A percentile compares a stretch with the other conserved stretches of the same genome.
phyloP scores from a whole-genome alignment of 176 grass and related monocot species.

The Eragrostis curvula region DNA sequence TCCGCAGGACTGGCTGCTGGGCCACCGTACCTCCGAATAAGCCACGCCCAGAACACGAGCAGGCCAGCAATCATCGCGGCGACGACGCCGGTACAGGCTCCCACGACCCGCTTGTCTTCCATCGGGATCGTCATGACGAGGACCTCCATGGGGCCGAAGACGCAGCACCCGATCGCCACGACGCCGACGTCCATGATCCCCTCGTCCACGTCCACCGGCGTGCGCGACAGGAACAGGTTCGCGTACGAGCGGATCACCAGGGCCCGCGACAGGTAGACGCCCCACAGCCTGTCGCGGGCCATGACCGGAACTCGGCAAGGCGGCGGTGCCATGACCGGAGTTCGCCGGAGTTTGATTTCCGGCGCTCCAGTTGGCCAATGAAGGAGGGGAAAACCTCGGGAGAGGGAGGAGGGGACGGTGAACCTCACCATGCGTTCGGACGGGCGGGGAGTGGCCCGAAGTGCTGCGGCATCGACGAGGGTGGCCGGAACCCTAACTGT shows the following conservation, averaged over 20 bases:
- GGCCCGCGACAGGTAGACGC: constrained; percentile 6
- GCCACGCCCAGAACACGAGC: background rate
- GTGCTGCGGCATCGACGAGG: too few relatives aligned
- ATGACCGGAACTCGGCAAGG: too few relatives aligned
- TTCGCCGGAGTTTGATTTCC: too few relatives aligned
- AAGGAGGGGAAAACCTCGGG: too few relatives aligned
- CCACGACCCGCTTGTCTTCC: background rate
- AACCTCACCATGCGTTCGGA: too few relatives aligned
- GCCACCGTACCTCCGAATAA: background rate
- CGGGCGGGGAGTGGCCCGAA: too few relatives aligned
- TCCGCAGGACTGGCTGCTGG: background rate
- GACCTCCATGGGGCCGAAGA: background rate
- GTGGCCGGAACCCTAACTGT: too few relatives aligned
- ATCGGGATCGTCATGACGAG: background rate
- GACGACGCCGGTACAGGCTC: background rate
- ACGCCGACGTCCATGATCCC: background rate
- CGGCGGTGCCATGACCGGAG: too few relatives aligned
- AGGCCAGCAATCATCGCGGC: background rate
- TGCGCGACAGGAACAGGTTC: background rate
- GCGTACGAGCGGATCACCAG: background rate
- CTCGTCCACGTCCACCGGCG: background rate
- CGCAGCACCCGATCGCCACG: background rate
- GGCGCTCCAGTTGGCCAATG: too few relatives aligned
- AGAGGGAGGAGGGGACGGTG: too few relatives aligned
- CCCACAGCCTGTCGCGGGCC: too few relatives aligned